Evolutionary conservation across 768 basidiomycete genomes (phyloP).

Genomic region (Glaciozyma antarctica): DNA sequence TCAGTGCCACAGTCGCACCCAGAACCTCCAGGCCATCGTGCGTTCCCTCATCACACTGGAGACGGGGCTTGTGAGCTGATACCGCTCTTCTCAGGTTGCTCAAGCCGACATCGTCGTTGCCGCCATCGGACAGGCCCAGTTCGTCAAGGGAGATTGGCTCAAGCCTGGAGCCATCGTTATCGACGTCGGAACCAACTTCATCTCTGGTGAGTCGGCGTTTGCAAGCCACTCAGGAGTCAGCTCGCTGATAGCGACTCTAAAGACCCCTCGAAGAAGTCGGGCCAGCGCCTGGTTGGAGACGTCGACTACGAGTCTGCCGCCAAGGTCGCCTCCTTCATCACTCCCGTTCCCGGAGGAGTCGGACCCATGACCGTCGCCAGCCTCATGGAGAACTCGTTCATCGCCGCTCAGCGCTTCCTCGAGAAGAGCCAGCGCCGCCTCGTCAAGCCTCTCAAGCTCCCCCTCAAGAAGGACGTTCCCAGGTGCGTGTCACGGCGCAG

Average conservation of each 20-base stretch:
- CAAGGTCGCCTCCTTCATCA: slow-evolving; percentile 74
- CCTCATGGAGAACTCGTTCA: slow-evolving; percentile 88
- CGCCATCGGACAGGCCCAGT: slow-evolving; percentile 88
- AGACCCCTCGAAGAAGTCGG: slow-evolving; percentile 84
- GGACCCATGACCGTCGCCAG: slow-evolving; percentile 99
- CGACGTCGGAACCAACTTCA: slow-evolving; percentile 95
- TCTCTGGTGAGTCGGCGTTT: slow-evolving; percentile 53
- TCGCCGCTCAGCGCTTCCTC: slow-evolving; percentile 73
- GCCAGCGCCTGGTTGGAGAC: slow-evolving; percentile 91
- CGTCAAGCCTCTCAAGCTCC: slow-evolving; percentile 62
- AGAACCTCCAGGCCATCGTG: slow-evolving; percentile 68
- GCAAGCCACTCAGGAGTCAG: neutral
- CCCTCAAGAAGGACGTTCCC: slow-evolving; percentile 76
- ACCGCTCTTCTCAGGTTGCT: slow-evolving; percentile 52
- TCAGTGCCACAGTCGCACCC: slow-evolving; percentile 88
- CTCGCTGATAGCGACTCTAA: neutral
- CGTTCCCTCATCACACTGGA: slow-evolving; percentile 34
- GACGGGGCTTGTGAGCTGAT: slow-evolving; percentile 1
- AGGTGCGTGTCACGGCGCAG: slow-evolving; percentile 38
- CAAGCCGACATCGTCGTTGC: slow-evolving; percentile 86
- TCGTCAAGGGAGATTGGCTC: slow-evolving; percentile 85
- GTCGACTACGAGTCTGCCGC: slow-evolving; percentile 76
- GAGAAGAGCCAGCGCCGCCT: slow-evolving; percentile 57
- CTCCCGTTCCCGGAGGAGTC: slow-evolving; percentile 96
- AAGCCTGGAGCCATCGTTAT: slow-evolving; percentile 92